phyloP scores from a whole-genome alignment of 768 basidiomycete genomes.

The Mycena filopes region DNA sequence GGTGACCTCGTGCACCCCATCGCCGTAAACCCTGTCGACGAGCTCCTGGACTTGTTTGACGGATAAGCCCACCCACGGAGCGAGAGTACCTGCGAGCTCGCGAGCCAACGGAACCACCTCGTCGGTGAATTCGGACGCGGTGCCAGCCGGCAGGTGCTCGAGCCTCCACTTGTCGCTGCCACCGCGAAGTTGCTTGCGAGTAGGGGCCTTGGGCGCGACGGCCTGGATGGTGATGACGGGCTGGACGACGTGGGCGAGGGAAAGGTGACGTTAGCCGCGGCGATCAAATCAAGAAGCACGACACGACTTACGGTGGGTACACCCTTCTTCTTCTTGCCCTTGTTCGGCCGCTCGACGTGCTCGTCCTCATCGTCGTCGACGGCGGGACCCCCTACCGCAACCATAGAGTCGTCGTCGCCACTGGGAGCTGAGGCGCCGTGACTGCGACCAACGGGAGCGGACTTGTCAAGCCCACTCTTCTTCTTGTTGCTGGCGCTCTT shows the following conservation, averaged over 20 bases:
- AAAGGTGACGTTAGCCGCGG: slow-evolving; percentile 1
- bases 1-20: not conserved
- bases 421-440: not conserved
- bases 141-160: slow-evolving; percentile 4
- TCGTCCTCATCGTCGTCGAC: not conserved
- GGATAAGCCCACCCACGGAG: not conserved
- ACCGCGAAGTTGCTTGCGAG: not conserved
- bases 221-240: not conserved
- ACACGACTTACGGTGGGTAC: not conserved
- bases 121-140: not conserved
- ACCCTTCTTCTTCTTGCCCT: not conserved
- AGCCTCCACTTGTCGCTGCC: not conserved
- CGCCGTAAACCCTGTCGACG: slow-evolving; percentile 11
- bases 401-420: slow-evolving; percentile 1
- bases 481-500: not conserved
- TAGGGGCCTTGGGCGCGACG: not conserved
- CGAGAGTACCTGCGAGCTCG: not conserved
- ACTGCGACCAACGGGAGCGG: not conserved
- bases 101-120: slow-evolving; percentile 6
- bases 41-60: slow-evolving; percentile 2
- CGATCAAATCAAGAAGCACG: not conserved
- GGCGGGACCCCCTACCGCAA: slow-evolving; percentile 4
- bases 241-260: not conserved
- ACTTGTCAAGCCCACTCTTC: slow-evolving; percentile 8
- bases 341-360: slow-evolving; percentile 2